These are phyloP conservation scores for Gigaspora rosea DNA, from an alignment of 192 early-diverging fungal genomes.

Conservation along the genomic window DNA sequence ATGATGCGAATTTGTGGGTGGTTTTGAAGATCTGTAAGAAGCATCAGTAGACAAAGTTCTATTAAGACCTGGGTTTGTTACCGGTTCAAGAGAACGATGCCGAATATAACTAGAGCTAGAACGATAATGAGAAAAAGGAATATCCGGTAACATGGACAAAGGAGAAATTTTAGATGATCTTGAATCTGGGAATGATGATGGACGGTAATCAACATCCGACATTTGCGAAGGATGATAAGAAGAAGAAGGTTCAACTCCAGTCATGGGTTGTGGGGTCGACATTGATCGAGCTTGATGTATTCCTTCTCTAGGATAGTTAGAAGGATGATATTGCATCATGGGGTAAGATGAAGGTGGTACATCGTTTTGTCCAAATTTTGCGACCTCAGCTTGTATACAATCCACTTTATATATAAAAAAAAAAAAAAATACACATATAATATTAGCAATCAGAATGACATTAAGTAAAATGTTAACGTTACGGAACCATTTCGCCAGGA, in stretches of 20 bases:
- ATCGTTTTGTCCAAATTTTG: slow-evolving; percentile 27
- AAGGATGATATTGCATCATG: not conserved
- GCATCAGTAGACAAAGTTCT: not conserved
- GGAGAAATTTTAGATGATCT: slow-evolving; percentile 18
- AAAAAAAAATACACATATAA: too few species aligned
- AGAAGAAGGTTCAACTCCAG: slow-evolving; percentile 8
- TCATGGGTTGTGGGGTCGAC: slow-evolving; percentile 15
- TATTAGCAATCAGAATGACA: not conserved
- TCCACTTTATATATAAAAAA: slow-evolving; percentile 7
- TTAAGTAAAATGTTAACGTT: not conserved
- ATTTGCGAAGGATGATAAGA: not conserved
- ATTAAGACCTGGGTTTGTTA: not conserved
- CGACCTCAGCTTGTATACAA: slow-evolving; percentile 28
- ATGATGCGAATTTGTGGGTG: not conserved
- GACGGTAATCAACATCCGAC: too few species aligned
- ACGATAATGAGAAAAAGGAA: slow-evolving; percentile 16
- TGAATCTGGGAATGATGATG: not conserved
- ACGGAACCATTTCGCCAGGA: too few species aligned
- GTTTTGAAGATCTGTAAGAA: not conserved
- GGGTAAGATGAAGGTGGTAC: not conserved
- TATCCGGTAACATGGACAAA: slow-evolving; percentile 24
- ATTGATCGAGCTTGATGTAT: not conserved
- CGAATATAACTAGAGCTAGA: slow-evolving; percentile 23
- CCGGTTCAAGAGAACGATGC: slow-evolving; percentile 21
- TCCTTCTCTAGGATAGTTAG: slow-evolving; percentile 11